phyloP scores from a whole-genome alignment of 2,329 filamentous ascomycete species.

The Exserohilum turcica region DNA sequence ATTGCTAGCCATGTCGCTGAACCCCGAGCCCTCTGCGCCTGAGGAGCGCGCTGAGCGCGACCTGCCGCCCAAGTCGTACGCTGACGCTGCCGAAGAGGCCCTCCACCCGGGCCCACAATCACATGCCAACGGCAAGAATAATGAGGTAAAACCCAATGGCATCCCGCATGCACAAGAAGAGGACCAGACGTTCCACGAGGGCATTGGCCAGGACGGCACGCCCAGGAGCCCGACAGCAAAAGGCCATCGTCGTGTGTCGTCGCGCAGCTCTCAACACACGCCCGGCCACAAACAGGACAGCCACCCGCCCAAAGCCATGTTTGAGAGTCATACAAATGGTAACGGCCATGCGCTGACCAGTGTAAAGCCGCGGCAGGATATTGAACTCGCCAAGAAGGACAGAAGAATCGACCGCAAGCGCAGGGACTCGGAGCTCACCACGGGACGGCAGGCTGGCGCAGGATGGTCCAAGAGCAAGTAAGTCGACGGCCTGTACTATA shows the following conservation, averaged over 20 bases:
- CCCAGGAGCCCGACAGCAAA: constrained; percentile 40
- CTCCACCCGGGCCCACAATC: constrained; percentile 32
- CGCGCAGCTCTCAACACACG: constrained; percentile 39
- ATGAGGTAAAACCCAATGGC: constrained; percentile 22
- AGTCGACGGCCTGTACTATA: constrained; percentile 9
- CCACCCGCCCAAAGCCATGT: constrained; percentile 40
- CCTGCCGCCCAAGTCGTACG: constrained; percentile 52
- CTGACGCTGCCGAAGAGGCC: constrained; percentile 48
- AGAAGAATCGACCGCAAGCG: constrained; percentile 38
- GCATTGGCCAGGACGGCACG: constrained; percentile 39
- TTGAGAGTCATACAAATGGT: constrained; percentile 52
- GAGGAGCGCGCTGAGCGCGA: constrained; percentile 46
- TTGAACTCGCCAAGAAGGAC: constrained; percentile 37
- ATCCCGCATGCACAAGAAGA: constrained; percentile 15
- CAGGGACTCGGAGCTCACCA: constrained; percentile 53
- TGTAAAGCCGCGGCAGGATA: constrained; percentile 49
- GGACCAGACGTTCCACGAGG: constrained; percentile 33
- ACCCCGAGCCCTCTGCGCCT: constrained; percentile 49
- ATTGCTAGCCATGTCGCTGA: constrained; percentile 47
- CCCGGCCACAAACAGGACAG: constrained; percentile 38
- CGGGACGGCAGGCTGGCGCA: constrained; percentile 59
- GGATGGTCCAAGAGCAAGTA: constrained; percentile 59
- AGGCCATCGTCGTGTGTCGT: constrained; percentile 37
- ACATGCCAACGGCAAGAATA: constrained; percentile 28
- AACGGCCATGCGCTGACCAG: constrained; percentile 54